Base-by-base conservation (phyloP, 257 asterid species). In the Fraxinus quadrangulata region DNA sequence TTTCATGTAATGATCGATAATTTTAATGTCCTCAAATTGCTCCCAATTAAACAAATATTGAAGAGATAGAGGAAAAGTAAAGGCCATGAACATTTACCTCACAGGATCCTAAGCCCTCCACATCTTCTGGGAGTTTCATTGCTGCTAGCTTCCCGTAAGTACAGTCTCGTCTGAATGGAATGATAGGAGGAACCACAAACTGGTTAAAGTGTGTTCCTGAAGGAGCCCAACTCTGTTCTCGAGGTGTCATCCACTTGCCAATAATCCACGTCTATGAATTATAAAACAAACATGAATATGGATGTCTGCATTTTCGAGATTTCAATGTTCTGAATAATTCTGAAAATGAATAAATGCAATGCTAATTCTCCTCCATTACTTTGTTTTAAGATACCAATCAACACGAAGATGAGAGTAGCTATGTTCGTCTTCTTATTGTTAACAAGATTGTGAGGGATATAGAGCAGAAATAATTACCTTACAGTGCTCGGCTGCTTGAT, bases 121-220 rank as follows among this genome's bases (percentile, higher is more conserved):
- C 96, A 40, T 94, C 98, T 40, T 89, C 90, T 0, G 97, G 97
- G 11, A 94, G 97, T 72, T 69, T 87, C 97, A 94, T 92, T 16
- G 97, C 98, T 40, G 98, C 97, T 26, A 92, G 73, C 75, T 87
- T 87, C 42, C 97, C 97, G 36, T 90, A 94, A 68, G 93, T 91
- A 79, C 97, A 94, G 89, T 91, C 98, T 76, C 98, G 86, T 67
- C 98, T 85, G 75, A 94, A 87, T 39, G 96, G 86, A 72, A 94
- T 87, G 74, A 92, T 72, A 3, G 98, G 96, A 33, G 98, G 97
- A 73, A 92, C 97, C 66, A 92, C 97, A 80, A 89, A 92, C 84
- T 92, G 97, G 85, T 91, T 91, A 75, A 92, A 91, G 80, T 89
- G 95, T 11, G 96, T 87, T 73, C 97, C 96, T 45, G 91, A 76